Percentiles rank a stretch among this genome's conserved stretches.
These are phyloP conservation scores for Leccinum disarticulatum DNA, from an alignment of 768 basidiomycete species.

Conservation along the genomic window DNA sequence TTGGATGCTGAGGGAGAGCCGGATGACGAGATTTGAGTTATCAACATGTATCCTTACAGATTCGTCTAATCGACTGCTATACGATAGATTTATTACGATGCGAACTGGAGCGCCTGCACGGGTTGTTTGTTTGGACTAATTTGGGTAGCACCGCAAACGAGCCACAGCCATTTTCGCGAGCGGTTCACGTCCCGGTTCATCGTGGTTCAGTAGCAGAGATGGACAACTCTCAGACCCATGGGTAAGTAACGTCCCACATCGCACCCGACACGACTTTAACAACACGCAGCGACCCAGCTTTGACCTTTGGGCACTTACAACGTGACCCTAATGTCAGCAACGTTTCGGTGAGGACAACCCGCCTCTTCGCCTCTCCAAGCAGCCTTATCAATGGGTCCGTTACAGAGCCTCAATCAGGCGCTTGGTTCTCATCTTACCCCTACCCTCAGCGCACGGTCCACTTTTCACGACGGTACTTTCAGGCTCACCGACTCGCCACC, in stretches of 20 bases:
- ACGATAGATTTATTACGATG: constrained; percentile 12
- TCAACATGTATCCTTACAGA: constrained; percentile 30
- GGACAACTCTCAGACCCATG: constrained; percentile 36
- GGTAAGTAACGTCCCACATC: constrained; percentile 29
- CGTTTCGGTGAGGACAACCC: constrained; percentile 51
- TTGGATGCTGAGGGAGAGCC: constrained; percentile 44
- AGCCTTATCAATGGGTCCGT: constrained; percentile 23
- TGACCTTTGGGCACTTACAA: constrained; percentile 62
- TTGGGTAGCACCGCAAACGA: constrained; percentile 28
- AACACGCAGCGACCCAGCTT: constrained; percentile 49
- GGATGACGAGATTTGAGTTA: constrained; percentile 48
- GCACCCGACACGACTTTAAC: constrained; percentile 3
- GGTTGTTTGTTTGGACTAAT: constrained; percentile 24
- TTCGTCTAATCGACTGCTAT: constrained; percentile 24
- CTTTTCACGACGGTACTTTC: constrained; percentile 32
- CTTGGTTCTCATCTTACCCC: constrained; percentile 52
- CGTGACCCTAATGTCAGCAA: constrained; percentile 57
- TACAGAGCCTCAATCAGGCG: constrained; percentile 60
- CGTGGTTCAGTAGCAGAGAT: constrained; percentile 34
- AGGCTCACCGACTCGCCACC: constrained; percentile 34
- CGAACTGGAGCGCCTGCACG: constrained; percentile 24
- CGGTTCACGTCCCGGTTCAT: constrained; percentile 37
- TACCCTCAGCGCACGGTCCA: constrained; percentile 33
- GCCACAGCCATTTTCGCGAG: constrained; percentile 31
- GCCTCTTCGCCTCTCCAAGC: constrained; percentile 23